Percentiles rank a stretch among this genome's conserved stretches.
These are phyloP conservation scores for Geranium rotundifolium DNA, from an alignment of 345 rosid genomes.

Conservation along the genomic window DNA sequence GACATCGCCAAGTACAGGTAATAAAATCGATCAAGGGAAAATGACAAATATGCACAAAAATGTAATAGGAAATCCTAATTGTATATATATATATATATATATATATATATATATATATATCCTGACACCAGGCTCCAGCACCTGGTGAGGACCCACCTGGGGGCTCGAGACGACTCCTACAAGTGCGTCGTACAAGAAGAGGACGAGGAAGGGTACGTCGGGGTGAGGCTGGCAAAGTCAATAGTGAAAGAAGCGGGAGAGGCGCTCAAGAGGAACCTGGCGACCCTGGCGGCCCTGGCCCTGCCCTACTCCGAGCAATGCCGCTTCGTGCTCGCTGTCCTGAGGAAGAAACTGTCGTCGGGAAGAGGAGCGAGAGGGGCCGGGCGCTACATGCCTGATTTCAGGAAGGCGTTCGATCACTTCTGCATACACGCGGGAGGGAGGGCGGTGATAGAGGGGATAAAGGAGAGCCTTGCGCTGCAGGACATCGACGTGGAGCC, in stretches of 20 bases:
- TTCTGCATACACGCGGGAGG: constrained; percentile 17
- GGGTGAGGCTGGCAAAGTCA: constrained; percentile 15
- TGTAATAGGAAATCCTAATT: too few species aligned
- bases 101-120: too few species aligned
- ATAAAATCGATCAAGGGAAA: too few species aligned
- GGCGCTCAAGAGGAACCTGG: constrained; percentile 13
- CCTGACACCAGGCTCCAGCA: constrained; percentile 5
- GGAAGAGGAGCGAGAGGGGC: background rate
- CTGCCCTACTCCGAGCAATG: constrained; percentile 15
- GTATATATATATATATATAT: too few species aligned
- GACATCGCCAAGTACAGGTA: constrained; percentile 11
- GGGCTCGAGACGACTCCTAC: constrained; percentile 15
- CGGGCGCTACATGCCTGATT: constrained; percentile 5
- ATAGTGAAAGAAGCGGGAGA: constrained; percentile 10
- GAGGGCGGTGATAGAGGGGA: constrained; percentile 12
- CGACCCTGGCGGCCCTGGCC: constrained; percentile 8
- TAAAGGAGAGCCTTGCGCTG: constrained; percentile 7
- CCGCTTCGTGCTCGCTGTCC: background rate
- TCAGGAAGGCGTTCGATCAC: constrained; percentile 16
- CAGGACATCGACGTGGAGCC: constrained; percentile 10
- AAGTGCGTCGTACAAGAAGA: constrained; percentile 15
- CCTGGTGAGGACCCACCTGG: constrained; percentile 26
- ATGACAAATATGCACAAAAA: too few species aligned
- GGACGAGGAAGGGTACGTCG: constrained; percentile 16
- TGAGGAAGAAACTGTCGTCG: constrained; percentile 5